These are phyloP conservation scores for Aureobasidium sp. DNA, from an alignment of 2,329 filamentous ascomycete species.

Conservation along the genomic window DNA sequence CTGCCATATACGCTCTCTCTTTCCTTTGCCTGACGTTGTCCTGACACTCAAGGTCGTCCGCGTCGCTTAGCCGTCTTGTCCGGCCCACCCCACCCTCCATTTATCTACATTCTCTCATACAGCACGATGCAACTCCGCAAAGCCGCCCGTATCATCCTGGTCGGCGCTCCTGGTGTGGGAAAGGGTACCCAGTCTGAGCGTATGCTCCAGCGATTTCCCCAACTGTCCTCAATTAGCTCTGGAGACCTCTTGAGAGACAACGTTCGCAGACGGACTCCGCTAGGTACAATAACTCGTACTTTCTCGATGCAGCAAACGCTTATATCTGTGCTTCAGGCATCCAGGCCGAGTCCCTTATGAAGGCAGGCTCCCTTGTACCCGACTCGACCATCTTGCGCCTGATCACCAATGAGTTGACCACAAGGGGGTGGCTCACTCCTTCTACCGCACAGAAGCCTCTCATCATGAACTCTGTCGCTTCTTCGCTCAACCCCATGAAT, in stretches of 20 bases:
- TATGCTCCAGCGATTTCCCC: conserved; percentile 75
- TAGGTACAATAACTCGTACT: conserved; percentile 50
- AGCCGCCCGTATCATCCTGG: conserved; percentile 86
- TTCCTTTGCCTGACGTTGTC: background rate
- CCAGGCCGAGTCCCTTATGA: conserved; percentile 83
- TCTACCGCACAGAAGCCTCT: conserved; percentile 28
- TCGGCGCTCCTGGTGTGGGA: conserved; percentile 92
- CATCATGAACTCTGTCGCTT: conserved; percentile 33
- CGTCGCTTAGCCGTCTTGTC: background rate
- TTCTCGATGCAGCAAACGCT: background rate
- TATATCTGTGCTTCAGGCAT: conserved; percentile 55
- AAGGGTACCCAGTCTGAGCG: conserved; percentile 95
- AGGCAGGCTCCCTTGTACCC: conserved; percentile 77
- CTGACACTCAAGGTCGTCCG: background rate
- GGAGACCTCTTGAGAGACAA: conserved; percentile 87
- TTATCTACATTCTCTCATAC: background rate
- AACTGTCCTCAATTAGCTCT: conserved; percentile 85
- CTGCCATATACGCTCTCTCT: background rate
- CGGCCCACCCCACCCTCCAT: background rate
- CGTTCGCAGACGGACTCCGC: conserved; percentile 77
- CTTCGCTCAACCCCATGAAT: background rate
- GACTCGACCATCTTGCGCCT: conserved; percentile 87
- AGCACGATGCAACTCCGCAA: conserved; percentile 42
- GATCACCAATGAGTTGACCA: conserved; percentile 80
- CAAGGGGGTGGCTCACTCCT: conserved; percentile 68